These are phyloP conservation scores for Fraxinus dipetala DNA, from an alignment of 305 asterid species.

Conservation along the genomic window DNA sequence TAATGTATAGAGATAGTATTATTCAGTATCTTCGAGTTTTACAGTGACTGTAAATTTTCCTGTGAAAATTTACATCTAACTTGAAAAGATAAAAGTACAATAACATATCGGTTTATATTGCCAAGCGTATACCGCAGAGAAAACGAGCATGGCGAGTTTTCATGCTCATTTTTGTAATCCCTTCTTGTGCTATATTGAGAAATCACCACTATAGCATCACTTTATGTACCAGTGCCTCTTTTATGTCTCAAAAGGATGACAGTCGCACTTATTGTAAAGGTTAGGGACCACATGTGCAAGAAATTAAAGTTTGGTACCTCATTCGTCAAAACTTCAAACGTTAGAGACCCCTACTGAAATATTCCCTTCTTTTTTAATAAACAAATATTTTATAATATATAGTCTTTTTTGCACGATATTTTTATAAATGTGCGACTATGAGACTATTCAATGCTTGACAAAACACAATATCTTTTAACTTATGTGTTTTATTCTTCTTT, in stretches of 20 bases:
- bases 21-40: slow-evolving; percentile 15
- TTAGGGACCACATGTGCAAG: not conserved
- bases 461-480: not conserved
- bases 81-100: not conserved
- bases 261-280: not conserved
- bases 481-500: not conserved
- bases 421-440: not conserved
- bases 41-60: slow-evolving; percentile 23
- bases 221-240: not conserved
- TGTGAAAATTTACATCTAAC: not conserved
- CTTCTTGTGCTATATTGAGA: not conserved
- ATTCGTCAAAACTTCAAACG: not conserved
- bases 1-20: slow-evolving; percentile 16
- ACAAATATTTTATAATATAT: no score
- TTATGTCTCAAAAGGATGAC: not conserved
- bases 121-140: not conserved
- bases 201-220: not conserved
- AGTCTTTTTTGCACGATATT: not conserved
- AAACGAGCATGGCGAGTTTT: not conserved
- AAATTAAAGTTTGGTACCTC: not conserved
- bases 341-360: not conserved
- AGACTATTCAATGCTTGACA: not conserved
- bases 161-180: not conserved
- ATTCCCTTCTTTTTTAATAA: not conserved
- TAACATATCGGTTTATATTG: not conserved